Percentiles rank a stretch among this genome's conserved stretches.
These are phyloP conservation scores for Dothideomycetidae sp. DNA, from an alignment of 2,329 filamentous ascomycete species.

Conservation along the genomic window DNA sequence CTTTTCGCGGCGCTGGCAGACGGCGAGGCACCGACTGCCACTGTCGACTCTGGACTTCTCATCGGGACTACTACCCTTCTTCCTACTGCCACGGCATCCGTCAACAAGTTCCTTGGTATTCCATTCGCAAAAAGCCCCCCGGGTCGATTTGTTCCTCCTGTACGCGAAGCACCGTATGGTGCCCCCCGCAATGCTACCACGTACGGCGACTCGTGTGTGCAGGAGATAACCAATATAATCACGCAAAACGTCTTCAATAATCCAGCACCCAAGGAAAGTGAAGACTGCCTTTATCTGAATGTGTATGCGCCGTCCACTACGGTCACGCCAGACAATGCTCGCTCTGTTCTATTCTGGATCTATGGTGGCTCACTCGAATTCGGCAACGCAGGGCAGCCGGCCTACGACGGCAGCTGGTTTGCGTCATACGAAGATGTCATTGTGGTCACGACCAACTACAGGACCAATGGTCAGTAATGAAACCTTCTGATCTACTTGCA, in stretches of 20 bases:
- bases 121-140: constrained; percentile 23
- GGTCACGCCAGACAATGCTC: constrained; percentile 15
- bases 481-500: constrained; percentile 1
- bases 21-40: constrained; percentile 16
- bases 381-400: constrained; percentile 18
- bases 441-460: constrained; percentile 23
- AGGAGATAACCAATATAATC: constrained; percentile 22
- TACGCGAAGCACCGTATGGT: constrained; percentile 10
- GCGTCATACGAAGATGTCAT: constrained; percentile 24
- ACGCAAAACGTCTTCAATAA: constrained; percentile 21
- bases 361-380: constrained; percentile 22
- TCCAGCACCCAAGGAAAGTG: constrained; percentile 21
- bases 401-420: constrained; percentile 22
- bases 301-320: constrained; percentile 20
- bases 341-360: constrained; percentile 24
- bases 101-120: constrained; percentile 24
- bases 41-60: constrained; percentile 18
- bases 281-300: constrained; percentile 25
- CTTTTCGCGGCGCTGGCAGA: constrained; percentile 1
- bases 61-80: constrained; percentile 20
- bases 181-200: constrained; percentile 18
- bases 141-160: constrained; percentile 19
- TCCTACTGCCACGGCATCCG: constrained; percentile 18
- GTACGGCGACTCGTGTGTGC: constrained; percentile 21
- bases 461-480: constrained; percentile 19